These are phyloP conservation scores for Nigrospora oryzae DNA, from an alignment of 2,329 filamentous ascomycete genomes.

Conservation along the genomic window DNA sequence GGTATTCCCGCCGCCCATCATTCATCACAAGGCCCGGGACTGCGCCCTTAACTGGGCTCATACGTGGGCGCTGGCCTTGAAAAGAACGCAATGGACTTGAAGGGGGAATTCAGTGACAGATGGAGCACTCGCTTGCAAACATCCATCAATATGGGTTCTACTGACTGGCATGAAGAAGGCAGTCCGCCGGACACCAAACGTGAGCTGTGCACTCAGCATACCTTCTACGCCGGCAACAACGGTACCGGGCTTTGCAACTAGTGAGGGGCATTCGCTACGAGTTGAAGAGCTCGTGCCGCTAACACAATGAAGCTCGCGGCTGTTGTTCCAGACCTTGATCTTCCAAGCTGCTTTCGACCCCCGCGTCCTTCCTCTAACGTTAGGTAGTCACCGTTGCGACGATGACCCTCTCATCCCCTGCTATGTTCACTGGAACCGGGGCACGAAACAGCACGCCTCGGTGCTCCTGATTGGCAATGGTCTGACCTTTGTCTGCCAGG, in stretches of 20 bases:
- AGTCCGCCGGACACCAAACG: not conserved
- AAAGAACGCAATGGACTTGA: too few relatives aligned
- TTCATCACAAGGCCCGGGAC: too few relatives aligned
- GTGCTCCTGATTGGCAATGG: constrained; percentile 1
- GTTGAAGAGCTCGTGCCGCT: too few relatives aligned
- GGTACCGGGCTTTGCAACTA: not conserved
- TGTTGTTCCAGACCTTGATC: constrained; percentile 2
- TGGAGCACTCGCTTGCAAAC: too few relatives aligned
- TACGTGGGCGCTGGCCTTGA: too few relatives aligned
- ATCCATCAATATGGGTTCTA: too few relatives aligned
- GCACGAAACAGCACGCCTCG: not conserved
- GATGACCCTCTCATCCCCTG: not conserved
- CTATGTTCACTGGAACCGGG: not conserved
- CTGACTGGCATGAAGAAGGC: not conserved
- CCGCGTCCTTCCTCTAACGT: not conserved
- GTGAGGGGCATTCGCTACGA: not conserved
- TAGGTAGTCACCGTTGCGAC: not conserved
- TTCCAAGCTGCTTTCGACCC: constrained; percentile 3
- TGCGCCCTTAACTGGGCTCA: too few relatives aligned
- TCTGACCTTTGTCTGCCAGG: constrained; percentile 1
- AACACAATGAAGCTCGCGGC: not conserved
- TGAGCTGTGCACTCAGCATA: not conserved
- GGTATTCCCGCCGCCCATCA: too few relatives aligned
- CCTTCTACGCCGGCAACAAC: constrained; percentile 1
- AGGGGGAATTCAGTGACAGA: too few relatives aligned